These are phyloP conservation scores for Prototheca cutis DNA, from an alignment of 163 green algal genomes.

Conservation along the genomic window DNA sequence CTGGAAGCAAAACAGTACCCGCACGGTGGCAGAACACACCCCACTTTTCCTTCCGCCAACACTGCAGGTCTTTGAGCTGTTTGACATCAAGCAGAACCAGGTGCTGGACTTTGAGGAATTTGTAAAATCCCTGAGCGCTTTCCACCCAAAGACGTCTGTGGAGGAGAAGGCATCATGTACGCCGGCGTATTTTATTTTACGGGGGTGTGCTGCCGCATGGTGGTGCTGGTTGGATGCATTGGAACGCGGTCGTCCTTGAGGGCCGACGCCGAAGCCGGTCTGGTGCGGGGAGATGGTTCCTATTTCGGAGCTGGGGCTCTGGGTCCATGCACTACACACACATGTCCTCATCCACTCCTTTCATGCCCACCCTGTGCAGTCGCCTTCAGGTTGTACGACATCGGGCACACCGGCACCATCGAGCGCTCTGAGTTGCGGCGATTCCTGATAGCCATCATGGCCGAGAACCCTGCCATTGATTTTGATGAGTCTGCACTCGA, in stretches of 20 bases:
- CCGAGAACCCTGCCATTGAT: constrained; percentile 49
- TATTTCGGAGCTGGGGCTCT: no score
- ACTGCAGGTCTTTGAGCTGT: constrained; percentile 40
- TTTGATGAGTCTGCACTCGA: constrained; percentile 43
- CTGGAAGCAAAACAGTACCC: no score
- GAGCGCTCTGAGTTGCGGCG: constrained; percentile 42
- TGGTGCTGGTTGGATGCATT: not conserved
- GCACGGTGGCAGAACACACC: no score
- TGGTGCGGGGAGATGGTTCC: no score
- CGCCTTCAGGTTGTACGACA: constrained; percentile 49
- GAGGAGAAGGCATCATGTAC: constrained; percentile 49
- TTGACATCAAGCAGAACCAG: constrained; percentile 51
- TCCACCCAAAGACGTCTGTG: constrained; percentile 42
- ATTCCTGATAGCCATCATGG: constrained; percentile 48
- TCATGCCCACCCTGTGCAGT: constrained; percentile 28
- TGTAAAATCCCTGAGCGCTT: constrained; percentile 37
- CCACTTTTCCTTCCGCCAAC: no score
- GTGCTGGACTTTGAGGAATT: constrained; percentile 64
- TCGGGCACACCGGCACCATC: constrained; percentile 38
- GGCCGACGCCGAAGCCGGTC: no score
- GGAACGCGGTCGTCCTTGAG: no score
- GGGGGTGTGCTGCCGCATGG: not conserved
- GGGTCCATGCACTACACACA: no score
- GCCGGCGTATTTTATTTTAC: constrained; percentile 1
- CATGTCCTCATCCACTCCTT: no score